These are phyloP conservation scores for Alternaria ventricosa DNA, from an alignment of 2,329 filamentous ascomycete genomes.

Conservation along the genomic window DNA sequence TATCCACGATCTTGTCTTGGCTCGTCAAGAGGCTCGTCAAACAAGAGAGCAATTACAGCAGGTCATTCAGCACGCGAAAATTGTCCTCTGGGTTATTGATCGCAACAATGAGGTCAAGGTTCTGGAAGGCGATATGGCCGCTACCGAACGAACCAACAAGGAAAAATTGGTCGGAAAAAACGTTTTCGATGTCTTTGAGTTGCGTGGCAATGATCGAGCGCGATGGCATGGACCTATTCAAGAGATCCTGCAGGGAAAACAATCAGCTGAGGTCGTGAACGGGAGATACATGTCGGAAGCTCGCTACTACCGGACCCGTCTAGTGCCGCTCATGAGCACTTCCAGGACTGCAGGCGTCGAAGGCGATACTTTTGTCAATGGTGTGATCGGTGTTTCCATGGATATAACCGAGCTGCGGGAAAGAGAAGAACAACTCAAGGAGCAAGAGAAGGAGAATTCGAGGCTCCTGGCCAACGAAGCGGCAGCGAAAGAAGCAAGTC, in stretches of 20 bases:
- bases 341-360: slow-evolving; percentile 60
- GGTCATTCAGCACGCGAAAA: slow-evolving; percentile 76
- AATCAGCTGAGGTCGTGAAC: slow-evolving; percentile 63
- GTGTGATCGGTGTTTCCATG: slow-evolving; percentile 80
- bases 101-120: slow-evolving; percentile 67
- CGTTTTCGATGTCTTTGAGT: slow-evolving; percentile 68
- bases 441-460: slow-evolving; percentile 72
- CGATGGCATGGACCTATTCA: slow-evolving; percentile 65
- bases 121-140: slow-evolving; percentile 71
- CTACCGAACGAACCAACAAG: slow-evolving; percentile 29
- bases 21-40: slow-evolving; percentile 69
- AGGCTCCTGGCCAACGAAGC: slow-evolving; percentile 75
- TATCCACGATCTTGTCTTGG: slow-evolving; percentile 75
- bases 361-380: slow-evolving; percentile 65
- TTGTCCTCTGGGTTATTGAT: slow-evolving; percentile 78
- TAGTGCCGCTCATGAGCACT: slow-evolving; percentile 69
- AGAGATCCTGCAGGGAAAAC: slow-evolving; percentile 67
- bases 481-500: slow-evolving; percentile 79
- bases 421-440: slow-evolving; percentile 67
- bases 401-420: slow-evolving; percentile 76
- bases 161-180: slow-evolving; percentile 61
- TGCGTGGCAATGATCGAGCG: slow-evolving; percentile 39
- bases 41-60: slow-evolving; percentile 74
- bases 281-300: slow-evolving; percentile 66
- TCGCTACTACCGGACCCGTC: slow-evolving; percentile 74